phyloP scores from a whole-genome alignment of 371 early-diverging fungal genomes.

The Mucor lusitanicus region DNA sequence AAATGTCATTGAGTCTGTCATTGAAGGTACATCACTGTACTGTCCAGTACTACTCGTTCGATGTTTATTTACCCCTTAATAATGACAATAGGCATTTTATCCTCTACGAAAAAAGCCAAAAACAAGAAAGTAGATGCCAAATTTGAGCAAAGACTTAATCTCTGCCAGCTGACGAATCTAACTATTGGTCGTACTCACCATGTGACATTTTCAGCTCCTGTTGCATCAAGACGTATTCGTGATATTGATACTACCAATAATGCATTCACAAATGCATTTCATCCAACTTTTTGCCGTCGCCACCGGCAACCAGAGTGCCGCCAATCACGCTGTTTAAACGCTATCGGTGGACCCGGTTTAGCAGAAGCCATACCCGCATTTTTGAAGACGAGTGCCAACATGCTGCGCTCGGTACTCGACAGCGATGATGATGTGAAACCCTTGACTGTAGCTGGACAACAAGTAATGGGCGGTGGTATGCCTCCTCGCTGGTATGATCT shows the following conservation, averaged over 20 bases:
- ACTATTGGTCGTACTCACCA: slow-evolving; percentile 60
- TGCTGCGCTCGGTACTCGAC: slow-evolving; percentile 45
- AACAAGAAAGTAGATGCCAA: slow-evolving; percentile 44
- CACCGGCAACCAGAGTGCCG: slow-evolving; percentile 9
- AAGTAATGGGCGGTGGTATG: slow-evolving; percentile 58
- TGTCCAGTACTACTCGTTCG: background rate
- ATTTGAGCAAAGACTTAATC: slow-evolving; percentile 60
- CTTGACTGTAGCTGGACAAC: slow-evolving; percentile 45
- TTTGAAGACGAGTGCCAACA: slow-evolving; percentile 57
- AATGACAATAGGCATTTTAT: slow-evolving; percentile 34
- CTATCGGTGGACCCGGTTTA: slow-evolving; percentile 31
- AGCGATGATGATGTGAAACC: slow-evolving; percentile 26
- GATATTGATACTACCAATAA: background rate
- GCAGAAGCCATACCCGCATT: slow-evolving; percentile 60
- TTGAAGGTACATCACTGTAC: slow-evolving; percentile 32
- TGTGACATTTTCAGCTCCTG: slow-evolving; percentile 41
- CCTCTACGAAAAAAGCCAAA: slow-evolving; percentile 44
- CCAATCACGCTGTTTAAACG: slow-evolving; percentile 2
- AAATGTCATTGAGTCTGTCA: slow-evolving; percentile 52
- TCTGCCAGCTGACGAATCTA: slow-evolving; percentile 61
- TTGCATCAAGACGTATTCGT: slow-evolving; percentile 26
- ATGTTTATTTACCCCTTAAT: background rate
- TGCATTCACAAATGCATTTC: slow-evolving; percentile 2
- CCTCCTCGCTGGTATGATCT: slow-evolving; percentile 61
- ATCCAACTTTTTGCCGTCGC: slow-evolving; percentile 5